Evolutionary conservation across 768 basidiomycete species (phyloP).

Genomic region (Heimioporus sp.): DNA sequence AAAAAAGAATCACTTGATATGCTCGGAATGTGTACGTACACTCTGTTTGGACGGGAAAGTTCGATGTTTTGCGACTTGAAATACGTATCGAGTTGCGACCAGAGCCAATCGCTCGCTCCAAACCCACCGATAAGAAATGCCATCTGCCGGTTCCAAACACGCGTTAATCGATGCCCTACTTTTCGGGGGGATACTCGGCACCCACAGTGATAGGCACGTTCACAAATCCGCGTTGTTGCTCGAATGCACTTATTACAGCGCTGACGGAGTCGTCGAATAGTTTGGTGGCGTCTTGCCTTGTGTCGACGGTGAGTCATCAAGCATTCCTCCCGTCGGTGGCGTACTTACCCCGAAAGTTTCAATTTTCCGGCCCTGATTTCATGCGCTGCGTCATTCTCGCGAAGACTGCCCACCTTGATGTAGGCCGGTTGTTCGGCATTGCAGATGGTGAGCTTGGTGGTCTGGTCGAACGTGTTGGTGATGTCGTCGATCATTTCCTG

Average conservation of each 20-base stretch:
- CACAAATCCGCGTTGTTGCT: conserved; percentile 22
- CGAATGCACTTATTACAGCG: conserved; percentile 31
- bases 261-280: conserved; percentile 43
- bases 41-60: conserved; percentile 45
- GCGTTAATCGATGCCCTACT: background rate
- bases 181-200: too few relatives aligned
- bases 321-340: background rate
- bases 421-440: conserved; percentile 31
- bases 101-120: conserved; percentile 45
- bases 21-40: conserved; percentile 36
- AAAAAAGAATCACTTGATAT: too few relatives aligned
- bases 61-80: conserved; percentile 36
- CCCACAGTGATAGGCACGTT: conserved; percentile 27
- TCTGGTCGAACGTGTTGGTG: conserved; percentile 32
- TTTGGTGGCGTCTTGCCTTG: conserved; percentile 34
- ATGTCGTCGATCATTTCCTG: conserved; percentile 32
- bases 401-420: conserved; percentile 36
- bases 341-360: conserved; percentile 31
- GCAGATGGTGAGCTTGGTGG: conserved; percentile 39
- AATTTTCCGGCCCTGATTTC: conserved; percentile 35
- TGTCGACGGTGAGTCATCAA: background rate
- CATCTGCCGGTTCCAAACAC: background rate
- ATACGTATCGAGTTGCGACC: conserved; percentile 35
- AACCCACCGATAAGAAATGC: conserved; percentile 51
- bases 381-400: conserved; percentile 30